Percentiles rank a stretch among this genome's conserved stretches.
Evolutionary conservation across 768 basidiomycete genomes (phyloP).

Genomic region (Amanita thiersii): DNA sequence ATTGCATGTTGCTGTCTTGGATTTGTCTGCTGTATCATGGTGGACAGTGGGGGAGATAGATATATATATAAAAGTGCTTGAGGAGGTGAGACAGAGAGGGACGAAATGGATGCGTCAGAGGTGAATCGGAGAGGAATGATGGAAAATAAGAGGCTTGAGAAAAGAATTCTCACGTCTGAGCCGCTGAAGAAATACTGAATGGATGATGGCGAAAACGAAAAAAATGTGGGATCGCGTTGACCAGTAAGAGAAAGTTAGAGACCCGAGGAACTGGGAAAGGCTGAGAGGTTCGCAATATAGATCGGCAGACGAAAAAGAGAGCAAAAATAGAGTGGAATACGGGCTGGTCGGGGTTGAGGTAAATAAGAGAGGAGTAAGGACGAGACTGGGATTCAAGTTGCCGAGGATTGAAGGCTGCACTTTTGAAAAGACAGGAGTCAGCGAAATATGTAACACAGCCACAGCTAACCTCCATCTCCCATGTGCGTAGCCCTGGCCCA

Average conservation of each 20-base stretch:
- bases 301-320: constrained; percentile 10
- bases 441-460: not conserved
- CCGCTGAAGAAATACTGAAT: not conserved
- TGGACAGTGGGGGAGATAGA: constrained; percentile 8
- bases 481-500: not conserved
- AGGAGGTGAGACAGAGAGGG: constrained; percentile 10
- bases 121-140: constrained; percentile 9
- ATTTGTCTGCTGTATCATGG: constrained; percentile 66
- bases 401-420: not conserved
- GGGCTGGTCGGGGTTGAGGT: too few species aligned
- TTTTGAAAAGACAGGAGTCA: not conserved
- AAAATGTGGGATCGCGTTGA: constrained; percentile 13
- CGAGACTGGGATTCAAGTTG: not conserved
- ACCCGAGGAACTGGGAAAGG: constrained; percentile 37
- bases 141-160: constrained; percentile 12
- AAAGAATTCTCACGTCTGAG: constrained; percentile 14
- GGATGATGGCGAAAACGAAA: not conserved
- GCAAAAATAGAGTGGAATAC: too few species aligned
- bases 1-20: constrained; percentile 29
- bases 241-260: constrained; percentile 19
- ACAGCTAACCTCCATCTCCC: not conserved
- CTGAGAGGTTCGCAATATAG: constrained; percentile 20
- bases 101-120: not conserved
- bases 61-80: constrained; percentile 10
- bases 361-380: too few species aligned